Conservation (phyloP, 2,329 filamentous ascomycete species). For the Aspergillus phoenicis region DNA sequence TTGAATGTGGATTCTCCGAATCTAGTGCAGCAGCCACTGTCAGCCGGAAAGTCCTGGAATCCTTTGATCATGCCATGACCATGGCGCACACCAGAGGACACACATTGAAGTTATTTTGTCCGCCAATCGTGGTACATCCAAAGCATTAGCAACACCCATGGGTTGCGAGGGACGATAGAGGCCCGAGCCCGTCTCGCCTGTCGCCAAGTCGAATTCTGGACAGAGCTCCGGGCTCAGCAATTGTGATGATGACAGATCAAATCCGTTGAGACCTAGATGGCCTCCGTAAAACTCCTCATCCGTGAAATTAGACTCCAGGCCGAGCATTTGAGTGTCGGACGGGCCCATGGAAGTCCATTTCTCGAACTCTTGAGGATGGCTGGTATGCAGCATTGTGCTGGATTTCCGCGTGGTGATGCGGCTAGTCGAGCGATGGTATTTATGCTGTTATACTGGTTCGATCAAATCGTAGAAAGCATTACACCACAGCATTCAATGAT, state of each 20-base stretch:
- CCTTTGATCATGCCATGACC: neutral
- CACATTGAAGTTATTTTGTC: conserved; percentile 8
- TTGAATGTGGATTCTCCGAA: conserved; percentile 10
- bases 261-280: conserved; percentile 13
- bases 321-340: conserved; percentile 9
- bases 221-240: neutral
- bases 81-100: neutral
- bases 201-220: conserved; percentile 9
- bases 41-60: neutral
- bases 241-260: conserved; percentile 10
- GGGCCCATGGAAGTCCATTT: conserved; percentile 18
- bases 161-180: neutral
- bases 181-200: neutral
- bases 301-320: conserved; percentile 8
- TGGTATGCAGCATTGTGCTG: conserved; percentile 15
- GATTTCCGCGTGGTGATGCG: too few relatives aligned
- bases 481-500: neutral
- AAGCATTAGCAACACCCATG: neutral
- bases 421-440: neutral
- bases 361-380: conserved; percentile 9
- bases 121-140: conserved; percentile 3
- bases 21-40: neutral
- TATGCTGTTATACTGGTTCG: neutral
- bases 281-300: conserved; percentile 15
- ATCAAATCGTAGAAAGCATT: neutral